These are phyloP conservation scores for Obba rivulosa DNA, from an alignment of 768 basidiomycete genomes.

Conservation along the genomic window DNA sequence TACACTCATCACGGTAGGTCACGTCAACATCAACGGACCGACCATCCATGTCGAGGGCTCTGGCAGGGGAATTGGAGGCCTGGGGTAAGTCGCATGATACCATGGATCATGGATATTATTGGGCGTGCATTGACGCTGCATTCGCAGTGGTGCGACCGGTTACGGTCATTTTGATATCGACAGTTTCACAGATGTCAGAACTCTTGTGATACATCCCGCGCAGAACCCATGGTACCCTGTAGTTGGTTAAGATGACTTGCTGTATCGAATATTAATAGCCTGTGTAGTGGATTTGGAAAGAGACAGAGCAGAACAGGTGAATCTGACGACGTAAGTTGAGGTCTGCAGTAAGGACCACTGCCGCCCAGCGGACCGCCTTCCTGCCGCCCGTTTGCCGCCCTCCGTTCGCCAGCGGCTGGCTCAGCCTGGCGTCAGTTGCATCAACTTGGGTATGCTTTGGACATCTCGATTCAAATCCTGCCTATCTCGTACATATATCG, in stretches of 20 bases:
- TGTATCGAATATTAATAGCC: too few species aligned
- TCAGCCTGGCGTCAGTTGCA: too few species aligned
- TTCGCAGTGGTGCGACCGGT: conserved; percentile 16
- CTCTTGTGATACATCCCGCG: conserved; percentile 17
- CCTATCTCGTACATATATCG: too few species aligned
- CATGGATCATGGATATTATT: not conserved
- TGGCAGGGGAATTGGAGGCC: conserved; percentile 32
- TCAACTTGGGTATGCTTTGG: too few species aligned
- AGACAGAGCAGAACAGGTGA: too few species aligned
- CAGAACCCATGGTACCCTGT: conserved; percentile 3
- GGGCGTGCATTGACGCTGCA: not conserved
- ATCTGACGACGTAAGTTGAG: too few species aligned
- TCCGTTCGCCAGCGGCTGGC: too few species aligned
- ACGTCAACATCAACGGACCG: conserved; percentile 49
- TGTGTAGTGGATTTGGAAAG: too few species aligned
- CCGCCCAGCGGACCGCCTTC: too few species aligned
- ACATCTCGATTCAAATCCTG: too few species aligned
- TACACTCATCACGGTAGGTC: conserved; percentile 29
- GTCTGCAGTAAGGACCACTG: too few species aligned
- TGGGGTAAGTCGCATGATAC: conserved; percentile 36
- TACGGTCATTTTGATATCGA: conserved; percentile 19
- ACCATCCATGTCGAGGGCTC: conserved; percentile 40
- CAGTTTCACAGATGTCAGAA: conserved; percentile 18
- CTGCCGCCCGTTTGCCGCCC: too few species aligned
- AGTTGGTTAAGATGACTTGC: not conserved